A percentile compares a stretch with the other conserved stretches of the same genome.
Evolutionary conservation across 2,329 filamentous ascomycete genomes (phyloP).

Genomic region (Xylariaceae sp.): DNA sequence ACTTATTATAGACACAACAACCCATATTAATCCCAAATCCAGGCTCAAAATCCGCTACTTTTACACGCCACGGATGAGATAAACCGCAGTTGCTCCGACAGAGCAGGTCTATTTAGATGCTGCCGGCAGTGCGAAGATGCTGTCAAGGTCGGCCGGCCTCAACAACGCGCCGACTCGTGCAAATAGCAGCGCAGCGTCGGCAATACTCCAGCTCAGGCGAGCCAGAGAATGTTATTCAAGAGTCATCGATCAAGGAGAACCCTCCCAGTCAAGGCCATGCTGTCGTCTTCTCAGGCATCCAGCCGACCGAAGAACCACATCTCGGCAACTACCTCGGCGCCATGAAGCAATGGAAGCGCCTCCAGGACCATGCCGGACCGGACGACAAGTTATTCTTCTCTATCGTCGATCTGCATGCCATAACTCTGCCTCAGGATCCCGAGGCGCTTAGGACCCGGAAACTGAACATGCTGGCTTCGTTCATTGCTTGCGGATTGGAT

Average conservation of each 20-base stretch:
- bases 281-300: slow-evolving; percentile 90
- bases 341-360: slow-evolving; percentile 75
- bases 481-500: slow-evolving; percentile 81
- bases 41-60: slow-evolving; percentile 20
- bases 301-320: slow-evolving; percentile 91
- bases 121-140: slow-evolving; percentile 13
- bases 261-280: slow-evolving; percentile 8
- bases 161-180: slow-evolving; percentile 5
- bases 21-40: no score
- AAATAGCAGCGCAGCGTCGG: background rate
- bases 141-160: slow-evolving; percentile 11
- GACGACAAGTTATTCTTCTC: slow-evolving; percentile 71
- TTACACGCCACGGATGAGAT: no score
- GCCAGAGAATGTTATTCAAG: no score
- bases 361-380: slow-evolving; percentile 62
- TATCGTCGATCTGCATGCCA: slow-evolving; percentile 89
- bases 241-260: background rate
- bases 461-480: slow-evolving; percentile 70
- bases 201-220: background rate
- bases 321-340: slow-evolving; percentile 94
- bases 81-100: no score
- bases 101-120: slow-evolving; percentile 10
- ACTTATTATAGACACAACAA: no score
- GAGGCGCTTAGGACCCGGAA: slow-evolving; percentile 59
- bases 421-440: slow-evolving; percentile 71